phyloP scores from a whole-genome alignment of 441 rosid genomes.

The Pelargonium cotyledonis region DNA sequence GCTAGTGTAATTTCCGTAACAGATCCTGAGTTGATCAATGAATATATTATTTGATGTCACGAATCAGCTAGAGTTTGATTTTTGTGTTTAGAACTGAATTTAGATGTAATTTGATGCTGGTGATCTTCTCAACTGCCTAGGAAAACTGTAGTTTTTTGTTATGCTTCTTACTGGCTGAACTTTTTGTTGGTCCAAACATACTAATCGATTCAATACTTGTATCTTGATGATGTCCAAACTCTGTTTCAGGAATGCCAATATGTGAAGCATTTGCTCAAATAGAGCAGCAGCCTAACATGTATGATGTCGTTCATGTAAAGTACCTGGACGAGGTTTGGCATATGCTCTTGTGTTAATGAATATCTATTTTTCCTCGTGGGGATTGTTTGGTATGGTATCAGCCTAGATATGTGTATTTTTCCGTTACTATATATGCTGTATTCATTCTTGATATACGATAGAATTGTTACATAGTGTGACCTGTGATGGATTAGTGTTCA shows the following conservation, averaged over 20 bases:
- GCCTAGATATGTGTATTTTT: background rate
- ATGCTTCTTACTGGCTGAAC: background rate
- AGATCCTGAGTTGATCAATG: too few relatives aligned
- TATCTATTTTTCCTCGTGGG: background rate
- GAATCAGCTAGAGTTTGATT: background rate
- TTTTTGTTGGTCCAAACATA: background rate
- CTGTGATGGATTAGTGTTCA: background rate
- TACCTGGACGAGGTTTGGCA: conserved; percentile 76
- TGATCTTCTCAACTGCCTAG: background rate
- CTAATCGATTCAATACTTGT: background rate
- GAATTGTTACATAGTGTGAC: background rate
- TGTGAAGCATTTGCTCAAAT: conserved; percentile 87
- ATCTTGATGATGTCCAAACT: conserved; percentile 15
- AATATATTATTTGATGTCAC: background rate
- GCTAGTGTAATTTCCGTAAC: background rate
- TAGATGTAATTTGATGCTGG: too few relatives aligned
- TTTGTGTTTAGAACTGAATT: too few relatives aligned
- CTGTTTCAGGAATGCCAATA: conserved; percentile 75
- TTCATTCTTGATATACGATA: background rate
- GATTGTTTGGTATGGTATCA: conserved; percentile 4
- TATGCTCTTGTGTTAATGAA: background rate
- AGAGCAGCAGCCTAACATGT: conserved; percentile 86
- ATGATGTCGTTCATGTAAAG: conserved; percentile 91
- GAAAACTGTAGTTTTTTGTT: background rate
- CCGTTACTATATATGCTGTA: background rate